Conservation (phyloP, 495 filamentous ascomycete species). For the Neurospora sublineolata region DNA sequence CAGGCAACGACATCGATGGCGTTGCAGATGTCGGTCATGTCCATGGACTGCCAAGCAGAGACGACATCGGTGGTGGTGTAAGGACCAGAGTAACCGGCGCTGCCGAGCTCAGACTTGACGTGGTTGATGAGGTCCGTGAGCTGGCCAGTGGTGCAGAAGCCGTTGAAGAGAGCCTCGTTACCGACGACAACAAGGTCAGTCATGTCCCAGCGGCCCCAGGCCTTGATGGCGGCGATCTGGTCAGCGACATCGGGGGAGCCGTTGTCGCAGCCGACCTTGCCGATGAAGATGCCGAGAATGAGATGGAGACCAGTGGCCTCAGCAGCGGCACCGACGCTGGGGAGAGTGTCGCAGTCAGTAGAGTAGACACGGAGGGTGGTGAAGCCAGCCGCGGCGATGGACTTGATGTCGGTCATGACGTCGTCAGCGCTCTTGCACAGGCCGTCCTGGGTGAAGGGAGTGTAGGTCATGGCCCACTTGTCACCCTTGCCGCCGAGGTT, state of each 20-base stretch:
- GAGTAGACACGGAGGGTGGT: slow-evolving; percentile 77
- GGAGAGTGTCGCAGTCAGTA: slow-evolving; percentile 75
- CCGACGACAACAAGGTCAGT: slow-evolving; percentile 75
- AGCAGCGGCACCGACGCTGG: slow-evolving; percentile 58
- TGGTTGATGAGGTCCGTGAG: slow-evolving; percentile 58
- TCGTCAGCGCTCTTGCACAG: slow-evolving; percentile 55
- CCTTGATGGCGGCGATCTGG: slow-evolving; percentile 61
- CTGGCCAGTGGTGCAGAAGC: slow-evolving; percentile 44
- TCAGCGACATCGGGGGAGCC: slow-evolving; percentile 38
- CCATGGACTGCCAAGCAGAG: slow-evolving; percentile 48
- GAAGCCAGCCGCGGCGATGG: slow-evolving; percentile 67
- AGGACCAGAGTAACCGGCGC: slow-evolving; percentile 63
- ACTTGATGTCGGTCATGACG: slow-evolving; percentile 53
- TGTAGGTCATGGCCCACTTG: slow-evolving; percentile 88
- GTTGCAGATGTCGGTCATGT: slow-evolving; percentile 51
- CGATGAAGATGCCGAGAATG: slow-evolving; percentile 80
- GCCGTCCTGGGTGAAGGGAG: slow-evolving; percentile 55
- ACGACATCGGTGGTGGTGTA: slow-evolving; percentile 82
- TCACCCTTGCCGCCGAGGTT: slow-evolving; percentile 35
- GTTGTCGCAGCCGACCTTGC: slow-evolving; percentile 44
- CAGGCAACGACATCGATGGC: slow-evolving; percentile 65
- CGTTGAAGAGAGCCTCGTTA: slow-evolving; percentile 78
- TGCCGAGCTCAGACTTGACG: slow-evolving; percentile 44
- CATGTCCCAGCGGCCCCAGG: slow-evolving; percentile 63
- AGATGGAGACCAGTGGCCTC: slow-evolving; percentile 53